Base-by-base conservation (phyloP, 2,329 filamentous ascomycete genomes). In the Diaporthe nobilis region DNA sequence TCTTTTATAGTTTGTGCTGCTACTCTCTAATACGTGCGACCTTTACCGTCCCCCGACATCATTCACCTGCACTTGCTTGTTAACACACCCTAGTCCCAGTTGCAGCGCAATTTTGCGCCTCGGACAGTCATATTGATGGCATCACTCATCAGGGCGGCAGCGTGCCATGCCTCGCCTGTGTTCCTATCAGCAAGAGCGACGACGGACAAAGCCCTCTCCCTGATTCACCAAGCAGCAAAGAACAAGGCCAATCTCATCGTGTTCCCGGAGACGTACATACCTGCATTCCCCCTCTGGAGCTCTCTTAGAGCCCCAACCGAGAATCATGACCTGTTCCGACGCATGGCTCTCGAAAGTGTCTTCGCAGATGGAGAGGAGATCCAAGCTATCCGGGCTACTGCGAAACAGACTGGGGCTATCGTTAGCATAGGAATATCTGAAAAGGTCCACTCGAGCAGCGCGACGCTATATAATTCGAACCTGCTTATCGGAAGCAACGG, bases 241-340 rank as follows among this genome's bases (percentile, higher is more conserved):
- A 57, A 78, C 22, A 73, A 76, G 15, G 77, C 75, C 17, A 72
- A 78, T 39, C 42, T 78, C 22, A 71, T 78, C 70, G 75, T 76
- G 15, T 78, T 78, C 44, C 77, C 75, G 7, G 77, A 78, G 51
- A 68, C 67, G 5, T 78, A 78, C 71, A 74, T 78, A 28, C 75
- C 77, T 8, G 77, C 63, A 17, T 34, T 77, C 63, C 22, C 70
- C 74, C 20, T 78, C 75, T 71, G 57, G 61, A 49, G 42, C 71
- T 65, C 74, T 74, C n/a, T 78, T 73, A 58, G 42, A 76, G 28
- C 39, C 12, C 63, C 63, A 20, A 68, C 44, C 10, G 63, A 68
- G 47, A 68, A 68, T 17, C 63, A 68, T 49, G 63, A 68, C 10
- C 63, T 68, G 3, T 68, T 68, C 31, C 47, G 44, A n/a, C 44